Evolutionary conservation across 73 alveolate species (phyloP).

Genomic region (Vitrella brassicaformis): DNA sequence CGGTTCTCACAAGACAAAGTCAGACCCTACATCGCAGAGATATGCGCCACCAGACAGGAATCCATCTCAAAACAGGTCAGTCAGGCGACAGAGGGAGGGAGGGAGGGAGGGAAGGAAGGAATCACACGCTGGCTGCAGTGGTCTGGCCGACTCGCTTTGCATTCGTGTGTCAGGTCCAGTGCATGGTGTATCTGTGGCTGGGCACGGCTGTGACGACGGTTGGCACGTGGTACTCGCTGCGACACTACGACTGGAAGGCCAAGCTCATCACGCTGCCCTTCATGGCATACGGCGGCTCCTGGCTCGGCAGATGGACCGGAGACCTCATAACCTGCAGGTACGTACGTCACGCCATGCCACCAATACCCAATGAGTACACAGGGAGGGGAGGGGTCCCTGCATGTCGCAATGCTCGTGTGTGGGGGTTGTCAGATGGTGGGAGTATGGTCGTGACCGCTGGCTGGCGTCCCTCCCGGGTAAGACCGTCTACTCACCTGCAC

Average conservation of each 20-base stretch:
- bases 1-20: neutral
- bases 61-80: neutral
- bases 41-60: neutral
- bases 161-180: neutral
- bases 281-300: neutral
- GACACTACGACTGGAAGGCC: neutral
- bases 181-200: neutral
- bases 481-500: no score
- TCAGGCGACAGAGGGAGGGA: neutral
- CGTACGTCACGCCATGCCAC: no score
- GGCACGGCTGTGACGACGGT: neutral
- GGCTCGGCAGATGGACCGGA: no score
- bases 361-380: no score
- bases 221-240: neutral
- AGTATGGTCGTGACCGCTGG: no score
- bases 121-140: neutral
- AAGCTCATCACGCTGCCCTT: neutral
- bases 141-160: neutral
- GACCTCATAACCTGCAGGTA: no score
- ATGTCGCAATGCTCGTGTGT: no score
- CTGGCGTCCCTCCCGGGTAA: no score
- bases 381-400: no score
- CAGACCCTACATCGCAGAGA: neutral
- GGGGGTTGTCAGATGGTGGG: no score
- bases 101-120: neutral